Conservation (phyloP, 1,139 yeast genomes). For the Candida freyschussii region DNA sequence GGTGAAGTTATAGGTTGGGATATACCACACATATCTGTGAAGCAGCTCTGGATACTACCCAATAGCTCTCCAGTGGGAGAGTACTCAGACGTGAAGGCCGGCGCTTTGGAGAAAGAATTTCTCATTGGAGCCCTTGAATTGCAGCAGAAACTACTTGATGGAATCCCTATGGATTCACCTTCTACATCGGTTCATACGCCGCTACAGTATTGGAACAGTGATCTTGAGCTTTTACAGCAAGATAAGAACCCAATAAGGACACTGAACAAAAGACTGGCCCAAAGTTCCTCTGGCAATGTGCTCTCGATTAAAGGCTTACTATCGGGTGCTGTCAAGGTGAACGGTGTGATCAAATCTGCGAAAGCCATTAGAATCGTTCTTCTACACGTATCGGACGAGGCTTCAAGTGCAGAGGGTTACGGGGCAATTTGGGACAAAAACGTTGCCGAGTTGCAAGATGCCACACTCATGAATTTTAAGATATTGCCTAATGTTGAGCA, state of each 20-base stretch:
- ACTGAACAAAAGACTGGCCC: conserved; percentile 26
- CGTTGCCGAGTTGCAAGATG: conserved; percentile 16
- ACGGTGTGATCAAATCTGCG: conserved; percentile 48
- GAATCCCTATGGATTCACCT: conserved; percentile 8
- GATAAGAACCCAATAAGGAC: conserved; percentile 34
- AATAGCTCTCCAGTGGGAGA: conserved; percentile 8
- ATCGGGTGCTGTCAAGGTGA: conserved; percentile 40
- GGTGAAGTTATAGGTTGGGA: too few species aligned
- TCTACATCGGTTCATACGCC: conserved; percentile 33
- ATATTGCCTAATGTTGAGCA: conserved; percentile 6
- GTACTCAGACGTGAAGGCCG: conserved; percentile 14
- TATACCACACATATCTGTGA: too few species aligned
- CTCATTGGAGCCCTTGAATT: conserved; percentile 29
- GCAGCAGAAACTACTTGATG: conserved; percentile 29
- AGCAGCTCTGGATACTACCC: conserved; percentile 25
- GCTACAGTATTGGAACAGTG: conserved; percentile 18
- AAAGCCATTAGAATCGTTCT: conserved; percentile 36
- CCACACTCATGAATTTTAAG: conserved; percentile 1
- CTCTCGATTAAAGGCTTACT: conserved; percentile 30
- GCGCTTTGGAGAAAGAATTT: conserved; percentile 31
- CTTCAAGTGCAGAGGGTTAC: conserved; percentile 16
- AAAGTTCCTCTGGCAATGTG: conserved; percentile 6
- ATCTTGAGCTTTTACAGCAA: conserved; percentile 15
- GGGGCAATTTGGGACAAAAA: conserved; percentile 29
- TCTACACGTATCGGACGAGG: conserved; percentile 21